Percentiles rank a stretch among this genome's conserved stretches.
Conservation (phyloP, 208 protist genomes). For the Wallacemonas collosoma region DNA sequence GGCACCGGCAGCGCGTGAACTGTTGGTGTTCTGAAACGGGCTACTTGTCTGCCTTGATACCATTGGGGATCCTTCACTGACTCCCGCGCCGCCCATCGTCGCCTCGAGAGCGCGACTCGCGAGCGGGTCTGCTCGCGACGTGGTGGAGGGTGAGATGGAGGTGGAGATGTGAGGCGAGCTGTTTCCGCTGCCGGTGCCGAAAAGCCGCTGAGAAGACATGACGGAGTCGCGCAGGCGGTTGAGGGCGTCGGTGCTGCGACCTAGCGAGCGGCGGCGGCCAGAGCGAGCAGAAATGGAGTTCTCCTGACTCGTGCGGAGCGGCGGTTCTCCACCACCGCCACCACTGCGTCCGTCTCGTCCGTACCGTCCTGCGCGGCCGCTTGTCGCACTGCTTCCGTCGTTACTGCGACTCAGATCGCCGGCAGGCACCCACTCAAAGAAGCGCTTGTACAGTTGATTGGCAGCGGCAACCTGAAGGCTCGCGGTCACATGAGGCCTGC, state of each 20-base stretch:
- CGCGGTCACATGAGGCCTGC: background rate
- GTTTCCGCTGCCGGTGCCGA: slow-evolving; percentile 2
- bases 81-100: background rate
- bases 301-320: background rate
- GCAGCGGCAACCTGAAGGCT: background rate
- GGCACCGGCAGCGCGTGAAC: too few species aligned
- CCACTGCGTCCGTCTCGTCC: background rate
- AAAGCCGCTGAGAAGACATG: slow-evolving; percentile 10
- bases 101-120: background rate
- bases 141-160: slow-evolving; percentile 9
- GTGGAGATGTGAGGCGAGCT: slow-evolving; percentile 18
- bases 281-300: slow-evolving; percentile 4
- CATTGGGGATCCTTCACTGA: too few species aligned
- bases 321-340: background rate
- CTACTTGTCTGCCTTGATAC: too few species aligned
- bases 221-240: slow-evolving; percentile 12
- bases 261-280: slow-evolving; percentile 11
- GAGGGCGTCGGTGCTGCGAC: background rate
- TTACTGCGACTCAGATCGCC: background rate
- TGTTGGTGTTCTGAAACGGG: too few species aligned
- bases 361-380: background rate
- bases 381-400: background rate
- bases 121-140: background rate
- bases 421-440: slow-evolving; percentile 10
- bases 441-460: background rate